phyloP scores from a whole-genome alignment of 1,284 basidiomycete genomes.

The Pholiota adiposa region DNA sequence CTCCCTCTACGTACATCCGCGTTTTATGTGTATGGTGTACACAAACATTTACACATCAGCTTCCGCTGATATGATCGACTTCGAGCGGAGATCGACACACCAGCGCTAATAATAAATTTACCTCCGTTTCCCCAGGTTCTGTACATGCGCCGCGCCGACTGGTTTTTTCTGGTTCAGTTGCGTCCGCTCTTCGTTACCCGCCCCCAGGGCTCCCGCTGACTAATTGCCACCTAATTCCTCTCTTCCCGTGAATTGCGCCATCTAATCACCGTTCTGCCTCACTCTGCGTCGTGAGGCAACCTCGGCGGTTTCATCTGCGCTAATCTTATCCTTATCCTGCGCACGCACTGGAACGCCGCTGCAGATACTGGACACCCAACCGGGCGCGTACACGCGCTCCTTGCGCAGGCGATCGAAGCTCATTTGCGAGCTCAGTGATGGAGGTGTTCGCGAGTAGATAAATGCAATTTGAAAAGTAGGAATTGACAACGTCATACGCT shows the following conservation, averaged over 20 bases:
- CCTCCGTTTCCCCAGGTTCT: constrained; percentile 41
- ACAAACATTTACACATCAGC: not conserved
- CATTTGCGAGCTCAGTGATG: constrained; percentile 30
- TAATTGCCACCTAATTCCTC: not conserved
- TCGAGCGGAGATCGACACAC: not conserved
- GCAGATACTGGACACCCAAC: constrained; percentile 54
- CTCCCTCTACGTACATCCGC: not conserved
- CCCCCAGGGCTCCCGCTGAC: not conserved
- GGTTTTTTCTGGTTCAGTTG: constrained; percentile 60
- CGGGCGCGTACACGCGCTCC: constrained; percentile 48
- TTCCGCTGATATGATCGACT: not conserved
- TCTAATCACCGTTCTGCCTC: too few species aligned
- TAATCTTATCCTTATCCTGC: not conserved
- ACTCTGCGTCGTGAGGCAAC: too few species aligned
- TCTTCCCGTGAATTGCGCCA: not conserved
- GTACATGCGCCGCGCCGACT: constrained; percentile 47
- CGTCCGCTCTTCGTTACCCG: constrained; percentile 25
- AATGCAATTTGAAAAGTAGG: too few species aligned
- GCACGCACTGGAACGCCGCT: not conserved
- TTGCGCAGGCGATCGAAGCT: constrained; percentile 47
- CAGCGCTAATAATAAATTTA: constrained; percentile 6
- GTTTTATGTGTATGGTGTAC: not conserved
- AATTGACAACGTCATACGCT: too few species aligned
- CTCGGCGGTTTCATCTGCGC: too few species aligned
- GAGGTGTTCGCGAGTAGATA: not conserved